phyloP scores from a whole-genome alignment of 805 yeast species.

The Saccharomycopsis schoenii region DNA sequence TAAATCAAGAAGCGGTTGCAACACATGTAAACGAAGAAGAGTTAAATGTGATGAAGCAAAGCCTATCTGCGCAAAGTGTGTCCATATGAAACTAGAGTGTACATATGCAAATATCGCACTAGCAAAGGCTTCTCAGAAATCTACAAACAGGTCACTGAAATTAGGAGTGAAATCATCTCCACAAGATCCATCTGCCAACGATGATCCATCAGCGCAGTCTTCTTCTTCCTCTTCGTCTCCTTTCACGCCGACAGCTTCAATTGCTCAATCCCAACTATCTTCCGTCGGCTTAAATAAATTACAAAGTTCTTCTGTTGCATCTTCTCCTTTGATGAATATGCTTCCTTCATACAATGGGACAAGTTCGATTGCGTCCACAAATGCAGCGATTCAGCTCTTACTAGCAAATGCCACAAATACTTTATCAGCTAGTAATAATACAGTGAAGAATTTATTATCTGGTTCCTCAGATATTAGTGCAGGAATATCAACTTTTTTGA shows the following conservation, averaged over 20 bases:
- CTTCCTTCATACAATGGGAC: not conserved
- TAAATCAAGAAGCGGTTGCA: slow-evolving; percentile 83
- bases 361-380: slow-evolving; percentile 1
- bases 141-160: not conserved
- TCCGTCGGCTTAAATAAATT: not conserved
- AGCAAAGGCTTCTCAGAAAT: not conserved
- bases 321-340: not conserved
- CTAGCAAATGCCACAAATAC: slow-evolving; percentile 14
- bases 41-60: slow-evolving; percentile 88
- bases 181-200: not conserved
- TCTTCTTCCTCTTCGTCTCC: not conserved
- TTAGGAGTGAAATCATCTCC: not conserved
- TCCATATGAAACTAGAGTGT: slow-evolving; percentile 70
- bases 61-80: slow-evolving; percentile 74
- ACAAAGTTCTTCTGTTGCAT: not conserved
- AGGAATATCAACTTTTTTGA: not conserved
- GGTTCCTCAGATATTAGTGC: not conserved
- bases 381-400: slow-evolving; percentile 14
- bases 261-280: not conserved
- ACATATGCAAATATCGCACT: slow-evolving; percentile 33
- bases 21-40: slow-evolving; percentile 78
- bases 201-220: not conserved
- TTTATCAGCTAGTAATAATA: not conserved
- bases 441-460: not conserved
- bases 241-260: not conserved